These are phyloP conservation scores for Tilletia horrida DNA, from an alignment of 1,284 basidiomycete genomes.

Conservation along the genomic window DNA sequence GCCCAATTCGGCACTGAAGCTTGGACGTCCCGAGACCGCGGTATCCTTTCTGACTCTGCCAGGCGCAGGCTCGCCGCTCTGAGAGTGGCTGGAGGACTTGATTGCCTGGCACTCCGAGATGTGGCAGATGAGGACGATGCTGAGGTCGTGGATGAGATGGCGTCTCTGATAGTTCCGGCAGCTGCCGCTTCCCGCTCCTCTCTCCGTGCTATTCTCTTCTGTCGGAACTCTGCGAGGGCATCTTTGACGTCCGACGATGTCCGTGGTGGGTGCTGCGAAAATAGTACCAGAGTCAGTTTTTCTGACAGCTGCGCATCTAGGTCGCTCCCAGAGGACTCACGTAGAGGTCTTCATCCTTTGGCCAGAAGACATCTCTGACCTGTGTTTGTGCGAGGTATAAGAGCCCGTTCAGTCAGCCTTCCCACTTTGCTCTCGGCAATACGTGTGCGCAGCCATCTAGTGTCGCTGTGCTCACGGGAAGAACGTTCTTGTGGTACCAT, in stretches of 20 bases:
- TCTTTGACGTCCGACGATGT: conserved; percentile 31
- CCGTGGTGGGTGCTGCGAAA: conserved; percentile 31
- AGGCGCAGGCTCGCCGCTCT: background rate
- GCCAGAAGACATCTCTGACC: conserved; percentile 47
- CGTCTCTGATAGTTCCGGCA: too few species aligned
- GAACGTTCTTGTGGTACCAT: conserved; percentile 76
- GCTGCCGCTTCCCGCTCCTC: conserved; percentile 21
- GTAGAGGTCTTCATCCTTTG: conserved; percentile 37
- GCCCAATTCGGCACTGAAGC: background rate
- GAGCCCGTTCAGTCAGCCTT: background rate
- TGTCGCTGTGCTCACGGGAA: conserved; percentile 65
- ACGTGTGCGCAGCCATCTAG: too few species aligned
- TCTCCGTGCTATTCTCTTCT: conserved; percentile 31
- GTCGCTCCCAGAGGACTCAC: conserved; percentile 19
- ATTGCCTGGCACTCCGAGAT: background rate
- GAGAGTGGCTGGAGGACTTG: too few species aligned
- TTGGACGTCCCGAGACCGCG: background rate
- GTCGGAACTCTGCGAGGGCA: conserved; percentile 36
- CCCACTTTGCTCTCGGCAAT: too few species aligned
- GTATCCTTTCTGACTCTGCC: background rate
- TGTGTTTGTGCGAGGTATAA: background rate
- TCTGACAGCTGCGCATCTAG: too few species aligned
- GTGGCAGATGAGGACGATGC: background rate
- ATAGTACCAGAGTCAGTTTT: too few species aligned
- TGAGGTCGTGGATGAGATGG: background rate